Evolutionary conservation across 192 early-diverging fungal genomes (phyloP).

Genomic region (Entomortierella chlamydospora): DNA sequence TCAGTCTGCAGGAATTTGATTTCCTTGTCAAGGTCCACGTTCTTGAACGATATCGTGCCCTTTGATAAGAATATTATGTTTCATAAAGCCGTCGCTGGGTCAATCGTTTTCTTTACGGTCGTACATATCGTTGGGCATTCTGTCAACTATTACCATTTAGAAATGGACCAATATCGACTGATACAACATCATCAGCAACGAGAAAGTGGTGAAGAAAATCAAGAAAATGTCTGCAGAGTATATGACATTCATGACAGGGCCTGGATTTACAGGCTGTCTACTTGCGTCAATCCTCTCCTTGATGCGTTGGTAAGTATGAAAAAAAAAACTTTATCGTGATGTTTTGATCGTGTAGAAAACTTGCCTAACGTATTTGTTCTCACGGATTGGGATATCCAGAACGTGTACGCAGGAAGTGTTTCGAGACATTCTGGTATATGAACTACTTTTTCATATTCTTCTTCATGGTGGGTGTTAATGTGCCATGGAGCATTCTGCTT

Average conservation of each 20-base stretch:
- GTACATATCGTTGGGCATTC: conserved; percentile 82
- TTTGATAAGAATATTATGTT: conserved; percentile 89
- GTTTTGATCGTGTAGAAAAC: too few relatives aligned
- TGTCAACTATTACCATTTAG: conserved; percentile 77
- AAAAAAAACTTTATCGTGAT: conserved; percentile 38
- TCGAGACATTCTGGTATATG: conserved; percentile 88
- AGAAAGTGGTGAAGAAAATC: conserved; percentile 12
- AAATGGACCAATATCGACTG: conserved; percentile 4
- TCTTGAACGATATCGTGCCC: conserved; percentile 80
- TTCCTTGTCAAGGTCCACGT: conserved; percentile 78
- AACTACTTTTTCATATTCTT: conserved; percentile 90
- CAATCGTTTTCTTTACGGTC: conserved; percentile 79
- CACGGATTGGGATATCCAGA: too few relatives aligned
- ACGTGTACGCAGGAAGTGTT: conserved; percentile 65
- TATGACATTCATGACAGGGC: conserved; percentile 74
- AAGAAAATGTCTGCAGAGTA: conserved; percentile 45
- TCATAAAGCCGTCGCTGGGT: conserved; percentile 84
- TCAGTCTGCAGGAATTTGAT: conserved; percentile 84
- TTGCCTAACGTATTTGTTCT: too few relatives aligned
- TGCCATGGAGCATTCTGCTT: conserved; percentile 90
- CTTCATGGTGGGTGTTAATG: conserved; percentile 78
- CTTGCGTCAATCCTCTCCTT: conserved; percentile 77
- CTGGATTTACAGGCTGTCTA: conserved; percentile 86
- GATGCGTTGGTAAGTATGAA: conserved; percentile 74
- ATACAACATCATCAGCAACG: background rate